Evolutionary conservation across 1,139 yeast species (phyloP).

Genomic region (Arxiozyma heterogenica): DNA sequence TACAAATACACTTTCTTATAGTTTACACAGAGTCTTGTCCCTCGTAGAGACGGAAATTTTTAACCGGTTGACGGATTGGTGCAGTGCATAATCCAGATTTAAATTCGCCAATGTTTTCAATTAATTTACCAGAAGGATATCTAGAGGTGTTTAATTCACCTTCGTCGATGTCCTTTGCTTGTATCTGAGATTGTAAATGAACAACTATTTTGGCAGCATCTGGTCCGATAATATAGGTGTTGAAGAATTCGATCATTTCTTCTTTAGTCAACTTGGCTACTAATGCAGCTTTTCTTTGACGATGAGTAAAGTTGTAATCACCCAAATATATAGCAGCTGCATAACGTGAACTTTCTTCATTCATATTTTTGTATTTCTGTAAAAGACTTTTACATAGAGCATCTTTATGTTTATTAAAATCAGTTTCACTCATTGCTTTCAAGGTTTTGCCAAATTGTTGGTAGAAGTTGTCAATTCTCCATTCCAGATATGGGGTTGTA

Average conservation of each 20-base stretch:
- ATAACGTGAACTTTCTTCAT: conserved; percentile 62
- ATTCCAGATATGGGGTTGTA: conserved; percentile 62
- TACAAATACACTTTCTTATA: background rate
- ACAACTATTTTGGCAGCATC: conserved; percentile 47
- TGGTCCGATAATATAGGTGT: conserved; percentile 36
- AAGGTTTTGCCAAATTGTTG: conserved; percentile 29
- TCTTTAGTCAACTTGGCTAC: conserved; percentile 45
- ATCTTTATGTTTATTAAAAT: conserved; percentile 57
- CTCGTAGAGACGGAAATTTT: conserved; percentile 16
- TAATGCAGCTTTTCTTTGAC: conserved; percentile 48
- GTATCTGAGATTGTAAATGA: conserved; percentile 56
- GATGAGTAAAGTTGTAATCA: conserved; percentile 59
- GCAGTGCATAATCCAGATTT: conserved; percentile 37
- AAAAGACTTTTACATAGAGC: conserved; percentile 58
- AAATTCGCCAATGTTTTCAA: conserved; percentile 36
- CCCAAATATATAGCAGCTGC: conserved; percentile 67
- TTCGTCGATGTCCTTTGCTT: conserved; percentile 23
- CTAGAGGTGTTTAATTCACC: conserved; percentile 16
- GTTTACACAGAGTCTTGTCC: background rate
- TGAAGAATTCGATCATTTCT: conserved; percentile 51
- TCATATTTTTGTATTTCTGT: conserved; percentile 66
- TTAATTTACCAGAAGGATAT: conserved; percentile 33
- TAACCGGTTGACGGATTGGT: conserved; percentile 37
- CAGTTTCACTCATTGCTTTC: conserved; percentile 46
- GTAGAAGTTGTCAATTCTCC: conserved; percentile 65